Base-by-base conservation (phyloP, 1,284 basidiomycete genomes). In the Trametes hirsuta region DNA sequence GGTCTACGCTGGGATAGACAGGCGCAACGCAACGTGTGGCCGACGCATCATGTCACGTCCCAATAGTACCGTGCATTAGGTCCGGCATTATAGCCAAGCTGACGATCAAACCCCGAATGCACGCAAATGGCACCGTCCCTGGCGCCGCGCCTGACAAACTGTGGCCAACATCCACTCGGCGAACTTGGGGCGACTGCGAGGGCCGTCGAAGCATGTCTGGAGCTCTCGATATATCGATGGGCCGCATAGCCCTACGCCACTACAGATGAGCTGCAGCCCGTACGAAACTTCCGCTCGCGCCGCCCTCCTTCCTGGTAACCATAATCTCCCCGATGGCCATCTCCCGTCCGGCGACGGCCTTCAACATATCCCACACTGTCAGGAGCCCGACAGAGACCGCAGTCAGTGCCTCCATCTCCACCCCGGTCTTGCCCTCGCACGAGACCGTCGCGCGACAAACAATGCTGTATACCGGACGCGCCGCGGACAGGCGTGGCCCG, bases 361-460 rank as follows among this genome's bases (percentile, higher is more conserved):
- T 95, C 45, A 94, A 80, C 93, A 95, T 95, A 71, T 95, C 94
- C 94, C 93, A 95, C 21, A 95, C 85, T 0, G 93, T 94, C 62
- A 95, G 76, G 44, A 92, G 80, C 4, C 88, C 88, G n/a, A 90
- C 80, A 4, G 86, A 89, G 12, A 92, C 92, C 21, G 88, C 90
- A 22, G 90, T 93, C 59, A 96, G 72, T n/a, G 94, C 94, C 76
- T 96, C 94, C 93, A 96, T 96, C 78, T 96, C 94, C 24, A 95
- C 94, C 0, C 94, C 94, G 5, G 93, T 94, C 71, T 87, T 88
- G 1, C 91, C 91, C 68, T 88, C 84, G 67, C 89, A 91, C 42
- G 85, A 80, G 24, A 91, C 88, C 6, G 84, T 88, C 24, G 87
- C 88, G 35, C 75, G 73, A 66, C 91, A 92, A 34, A 81, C 64